These are phyloP conservation scores for Smittium culicis DNA, from an alignment of 371 early-diverging fungal species.

Conservation along the genomic window DNA sequence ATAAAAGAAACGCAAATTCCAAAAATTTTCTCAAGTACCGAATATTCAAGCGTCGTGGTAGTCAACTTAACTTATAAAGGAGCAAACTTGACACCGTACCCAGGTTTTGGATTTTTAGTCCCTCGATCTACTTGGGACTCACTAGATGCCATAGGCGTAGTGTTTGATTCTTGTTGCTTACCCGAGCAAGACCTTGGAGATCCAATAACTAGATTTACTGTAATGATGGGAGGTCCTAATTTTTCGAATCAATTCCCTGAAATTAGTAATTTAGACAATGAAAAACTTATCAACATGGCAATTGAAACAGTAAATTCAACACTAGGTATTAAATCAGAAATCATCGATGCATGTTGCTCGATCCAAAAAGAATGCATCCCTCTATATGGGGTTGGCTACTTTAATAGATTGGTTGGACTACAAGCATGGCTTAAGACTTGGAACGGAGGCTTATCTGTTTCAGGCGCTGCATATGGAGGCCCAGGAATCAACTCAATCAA, in stretches of 20 bases:
- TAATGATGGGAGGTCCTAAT: conserved; percentile 81
- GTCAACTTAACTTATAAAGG: conserved; percentile 63
- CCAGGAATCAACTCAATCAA: conserved; percentile 82
- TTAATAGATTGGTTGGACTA: conserved; percentile 42
- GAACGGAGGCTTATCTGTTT: conserved; percentile 44
- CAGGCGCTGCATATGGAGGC: conserved; percentile 69
- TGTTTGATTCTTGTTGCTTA: conserved; percentile 77
- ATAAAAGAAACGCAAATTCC: too few species aligned
- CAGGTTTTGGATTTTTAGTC: conserved; percentile 84
- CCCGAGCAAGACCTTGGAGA: conserved; percentile 44
- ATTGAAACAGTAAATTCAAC: conserved; percentile 35
- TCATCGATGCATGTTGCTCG: conserved; percentile 37
- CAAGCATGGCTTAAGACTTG: conserved; percentile 37
- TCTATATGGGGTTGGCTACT: conserved; percentile 73
- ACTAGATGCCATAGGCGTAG: conserved; percentile 61
- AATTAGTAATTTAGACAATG: neutral
- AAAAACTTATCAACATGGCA: conserved; percentile 17
- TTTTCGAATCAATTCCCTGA: conserved; percentile 39
- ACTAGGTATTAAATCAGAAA: conserved; percentile 40
- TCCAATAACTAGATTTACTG: conserved; percentile 50
- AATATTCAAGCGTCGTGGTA: conserved; percentile 66
- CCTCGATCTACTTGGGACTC: conserved; percentile 37
- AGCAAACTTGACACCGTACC: conserved; percentile 33
- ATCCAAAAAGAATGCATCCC: conserved; percentile 77
- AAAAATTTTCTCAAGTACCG: conserved; percentile 35